Base-by-base conservation (phyloP, 345 rosid genomes). In the Lepidium didymum region DNA sequence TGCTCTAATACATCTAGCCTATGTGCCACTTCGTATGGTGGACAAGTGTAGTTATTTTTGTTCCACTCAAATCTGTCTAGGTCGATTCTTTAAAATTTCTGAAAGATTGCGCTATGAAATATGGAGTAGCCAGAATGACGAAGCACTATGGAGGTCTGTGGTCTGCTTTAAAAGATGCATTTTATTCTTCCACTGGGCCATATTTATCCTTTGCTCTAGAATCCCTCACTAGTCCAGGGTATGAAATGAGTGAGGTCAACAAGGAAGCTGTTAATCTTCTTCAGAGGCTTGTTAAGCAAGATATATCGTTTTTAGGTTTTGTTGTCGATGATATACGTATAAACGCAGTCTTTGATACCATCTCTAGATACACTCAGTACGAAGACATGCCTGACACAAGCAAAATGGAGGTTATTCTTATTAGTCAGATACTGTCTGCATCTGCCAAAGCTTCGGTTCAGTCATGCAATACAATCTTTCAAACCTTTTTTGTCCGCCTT, bases 41-140 rank as follows among this genome's bases (percentile, higher is more conserved):
- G 11, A 57, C 67, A 37, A 66, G 29, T 64, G 34, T 69, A 65
- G 7, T 50, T 56, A 64, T 25, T 51, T 75, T 52, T 53, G 40
- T 37, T 56, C 45, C 40, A 60, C 56, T 74, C 34, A 6, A 46
- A 56, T 70, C 36, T 62, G 62, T 57, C 31, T 73, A 94, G 99
- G 86, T 89, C 74, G 99, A 94, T 80, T 87, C 99, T 68, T 81
- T 94, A 81, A 89, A 80, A 80, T 94, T 77, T 76, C 85, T 94
- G 47, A 64, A 80, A 43, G 59, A 75, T 74, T 89, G 99, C 78
- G 69, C 74, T 0, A 15, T 75, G 46, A 85, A 81, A 44, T 94
- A 87, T 81, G 96, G 96, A 55, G 84, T 71, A 49, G 85, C 79
- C 49, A 78, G 86, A 77, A 80, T 85, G 78, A 81, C 56, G 74